Base-by-base conservation (phyloP, 2,329 filamentous ascomycete species). In the Pseudogymnoascus sp. region DNA sequence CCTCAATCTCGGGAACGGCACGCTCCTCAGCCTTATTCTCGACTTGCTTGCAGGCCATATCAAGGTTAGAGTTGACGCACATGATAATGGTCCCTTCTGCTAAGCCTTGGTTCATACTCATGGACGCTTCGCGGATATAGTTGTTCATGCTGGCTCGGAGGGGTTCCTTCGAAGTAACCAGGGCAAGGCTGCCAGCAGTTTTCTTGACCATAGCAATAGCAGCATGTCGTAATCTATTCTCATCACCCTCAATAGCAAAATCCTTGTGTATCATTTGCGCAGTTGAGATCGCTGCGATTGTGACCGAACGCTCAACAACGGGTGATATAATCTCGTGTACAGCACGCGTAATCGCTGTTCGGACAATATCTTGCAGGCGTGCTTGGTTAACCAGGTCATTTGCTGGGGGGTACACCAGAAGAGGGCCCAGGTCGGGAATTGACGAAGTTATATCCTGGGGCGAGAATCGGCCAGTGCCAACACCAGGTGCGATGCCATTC, bases 121-220 rank as follows among this genome's bases (percentile, higher is more conserved):
- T 79, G 2, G 85, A 82, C n/a, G 87, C 75, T 59, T 81, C 82
- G 61, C 95, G 89, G 75, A 99, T 92, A 73, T 98, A 96, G 76
- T 98, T 99, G 62, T 90, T 96, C 76, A 99, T 96, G 77, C 96
- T 98, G 75, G 96, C 95, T 65, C 95, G 87, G 14, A 99, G 81
- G 14, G 95, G 95, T 75, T 99, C 95, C 76, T 98, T 99, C 73
- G 93, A 98, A 3, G 95, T 99, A n/a, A 99, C 95, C 33, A 97
- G 83, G 12, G 95, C 95, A 62, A 99, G 82, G 71, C 92, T 96
- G 40, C 95, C 95, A 24, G 95, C 93, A 26, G 96, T 90, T 60
- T 93, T 89, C 76, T 96, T 95, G 53, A 96, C 95, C 86, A 98
- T 96, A 66, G 89, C 96, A 68, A 96, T 87, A 3, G 95, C 93